phyloP scores from a whole-genome alignment of 2,329 filamentous ascomycete genomes.

The Aspergillus novofumigatus region DNA sequence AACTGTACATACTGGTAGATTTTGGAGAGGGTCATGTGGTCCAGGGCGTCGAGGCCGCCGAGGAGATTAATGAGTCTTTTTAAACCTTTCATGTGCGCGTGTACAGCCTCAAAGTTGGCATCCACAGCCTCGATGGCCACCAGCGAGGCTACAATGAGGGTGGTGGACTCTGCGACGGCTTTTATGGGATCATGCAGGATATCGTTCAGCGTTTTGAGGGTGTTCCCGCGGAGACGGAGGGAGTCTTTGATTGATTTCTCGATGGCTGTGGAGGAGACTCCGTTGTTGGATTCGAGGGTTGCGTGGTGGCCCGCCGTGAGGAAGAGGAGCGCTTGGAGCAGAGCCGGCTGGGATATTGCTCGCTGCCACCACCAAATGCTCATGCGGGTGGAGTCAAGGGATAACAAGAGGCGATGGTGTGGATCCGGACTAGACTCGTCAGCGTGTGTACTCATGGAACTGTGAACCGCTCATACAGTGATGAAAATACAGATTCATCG shows the following conservation, averaged over 20 bases:
- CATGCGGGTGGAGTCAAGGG: constrained; percentile 14
- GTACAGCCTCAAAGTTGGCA: constrained; percentile 12
- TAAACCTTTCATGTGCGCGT: constrained; percentile 14
- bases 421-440: constrained; percentile 7
- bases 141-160: constrained; percentile 15
- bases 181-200: constrained; percentile 12
- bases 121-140: constrained; percentile 13
- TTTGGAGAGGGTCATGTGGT: constrained; percentile 13
- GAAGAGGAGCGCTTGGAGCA: constrained; percentile 15
- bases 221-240: constrained; percentile 10
- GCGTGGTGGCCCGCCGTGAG: constrained; percentile 17
- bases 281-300: constrained; percentile 8
- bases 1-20: constrained; percentile 13
- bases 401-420: constrained; percentile 15
- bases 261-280: constrained; percentile 7
- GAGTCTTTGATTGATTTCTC: constrained; percentile 13
- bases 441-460: not conserved
- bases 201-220: constrained; percentile 13
- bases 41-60: constrained; percentile 15
- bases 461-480: constrained; percentile 12
- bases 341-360: constrained; percentile 14
- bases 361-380: constrained; percentile 16
- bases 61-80: constrained; percentile 8
- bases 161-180: constrained; percentile 12
- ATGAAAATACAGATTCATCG: constrained; percentile 16